Base-by-base conservation (phyloP, 257 asterid species). In the Ophiorrhiza pumila region DNA sequence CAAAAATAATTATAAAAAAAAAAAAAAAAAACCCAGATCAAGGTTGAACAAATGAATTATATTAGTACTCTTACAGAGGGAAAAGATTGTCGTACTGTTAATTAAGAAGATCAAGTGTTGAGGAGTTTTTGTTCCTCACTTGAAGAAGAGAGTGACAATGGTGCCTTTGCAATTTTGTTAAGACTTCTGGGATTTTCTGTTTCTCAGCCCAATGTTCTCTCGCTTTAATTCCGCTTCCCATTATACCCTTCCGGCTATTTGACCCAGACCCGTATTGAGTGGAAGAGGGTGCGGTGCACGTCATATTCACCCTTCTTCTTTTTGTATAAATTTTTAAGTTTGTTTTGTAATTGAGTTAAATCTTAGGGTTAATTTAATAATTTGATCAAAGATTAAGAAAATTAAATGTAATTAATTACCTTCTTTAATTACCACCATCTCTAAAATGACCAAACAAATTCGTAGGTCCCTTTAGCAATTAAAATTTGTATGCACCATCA, bases 191-290 rank as follows among this genome's bases (percentile, higher is more conserved):
- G n/a, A n/a, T n/a, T n/a, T n/a, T n/a, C n/a, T n/a, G 1, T 12
- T 23, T 23, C 31, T 45, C 35, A 9, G 53, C 22, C 74, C 68
- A 29, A 12, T 7, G 57, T 17, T 55, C 23, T 22, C 47, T 20
- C 4, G 50, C 31, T 49, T 46, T 29, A 35, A 35, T 14, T 73
- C 7, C 39, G 17, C 34, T 75, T 58, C 74, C 79, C 63, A 63
- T 46, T n/a, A 32, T 75, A 29, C 69, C 79, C 79, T 75, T 32
- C n/a, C 31, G 8, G 11, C 20, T 23, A 12, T 60, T 70, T 70
- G 65, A 70, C 65, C 74, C 74, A 23, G 65, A 70, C 49, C 65
- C 53, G 53, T 13, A 42, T 65, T 42, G 37, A 41, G 69, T 5
- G 69, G 69, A 41, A 41, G 25, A 20, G 50, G 11, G 50, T 63